Evolutionary conservation across 495 filamentous ascomycete species (phyloP).

Genomic region (Aspergillus saccharolyticus): DNA sequence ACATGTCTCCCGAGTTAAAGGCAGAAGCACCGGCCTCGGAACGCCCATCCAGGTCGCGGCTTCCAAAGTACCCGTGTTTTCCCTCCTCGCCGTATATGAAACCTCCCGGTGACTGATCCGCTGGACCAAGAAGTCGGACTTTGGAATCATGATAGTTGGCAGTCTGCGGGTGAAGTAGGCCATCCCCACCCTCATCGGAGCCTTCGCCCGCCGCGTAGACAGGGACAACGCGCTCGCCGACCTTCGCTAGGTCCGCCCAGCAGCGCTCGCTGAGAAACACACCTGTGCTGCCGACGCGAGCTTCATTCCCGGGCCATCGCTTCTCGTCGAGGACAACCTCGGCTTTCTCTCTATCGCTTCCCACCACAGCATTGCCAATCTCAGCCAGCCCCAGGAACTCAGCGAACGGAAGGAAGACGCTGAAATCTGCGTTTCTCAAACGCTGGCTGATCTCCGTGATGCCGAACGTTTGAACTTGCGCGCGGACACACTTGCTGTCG

Average conservation of each 20-base stretch:
- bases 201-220: constrained; percentile 44
- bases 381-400: constrained; percentile 91
- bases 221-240: constrained; percentile 60
- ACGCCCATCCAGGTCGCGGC: constrained; percentile 73
- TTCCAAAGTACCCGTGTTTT: constrained; percentile 74
- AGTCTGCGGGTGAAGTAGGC: constrained; percentile 30
- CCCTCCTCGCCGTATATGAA: constrained; percentile 67
- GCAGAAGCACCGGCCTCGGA: constrained; percentile 89
- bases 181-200: constrained; percentile 45
- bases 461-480: constrained; percentile 90
- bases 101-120: constrained; percentile 53
- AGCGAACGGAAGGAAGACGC: constrained; percentile 88
- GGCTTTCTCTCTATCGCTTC: constrained; percentile 88
- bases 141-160: constrained; percentile 61
- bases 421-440: constrained; percentile 88
- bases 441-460: constrained; percentile 96
- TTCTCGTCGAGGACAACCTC: constrained; percentile 84
- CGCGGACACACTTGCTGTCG: constrained; percentile 94
- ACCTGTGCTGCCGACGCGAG: constrained; percentile 82
- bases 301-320: constrained; percentile 88
- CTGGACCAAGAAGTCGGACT: constrained; percentile 59
- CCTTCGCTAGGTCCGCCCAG: constrained; percentile 82
- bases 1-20: constrained; percentile 91
- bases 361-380: constrained; percentile 74
- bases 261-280: constrained; percentile 93